These are phyloP conservation scores for Pleurostoma richardsiae DNA, from an alignment of 2,329 filamentous ascomycete genomes.

Conservation along the genomic window DNA sequence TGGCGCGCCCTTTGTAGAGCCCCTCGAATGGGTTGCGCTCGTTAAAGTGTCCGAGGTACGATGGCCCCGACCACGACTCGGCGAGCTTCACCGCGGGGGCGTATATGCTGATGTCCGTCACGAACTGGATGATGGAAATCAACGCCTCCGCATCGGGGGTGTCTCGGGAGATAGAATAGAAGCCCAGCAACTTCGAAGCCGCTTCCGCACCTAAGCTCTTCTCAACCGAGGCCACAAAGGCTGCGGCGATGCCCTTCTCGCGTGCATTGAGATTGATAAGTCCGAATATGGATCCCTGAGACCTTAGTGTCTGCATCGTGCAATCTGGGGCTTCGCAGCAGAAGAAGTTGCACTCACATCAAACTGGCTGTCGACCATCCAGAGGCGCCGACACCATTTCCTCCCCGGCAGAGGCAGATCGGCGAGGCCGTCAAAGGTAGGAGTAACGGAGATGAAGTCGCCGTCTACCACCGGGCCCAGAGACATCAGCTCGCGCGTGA, in stretches of 20 bases:
- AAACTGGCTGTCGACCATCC: background rate
- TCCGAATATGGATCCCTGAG: background rate
- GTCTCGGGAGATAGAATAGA: background rate
- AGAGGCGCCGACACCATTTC: background rate
- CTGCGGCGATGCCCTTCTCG: background rate
- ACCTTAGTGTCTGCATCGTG: background rate
- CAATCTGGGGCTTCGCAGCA: background rate
- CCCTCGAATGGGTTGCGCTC: conserved; percentile 42
- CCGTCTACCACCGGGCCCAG: conserved; percentile 8
- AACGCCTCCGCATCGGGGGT: background rate
- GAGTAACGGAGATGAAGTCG: conserved; percentile 4
- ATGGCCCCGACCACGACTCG: background rate
- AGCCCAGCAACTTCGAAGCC: background rate
- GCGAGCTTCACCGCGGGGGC: background rate
- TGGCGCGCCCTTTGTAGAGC: conserved; percentile 29
- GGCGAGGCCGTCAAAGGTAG: conserved; percentile 4
- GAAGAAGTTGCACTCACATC: background rate
- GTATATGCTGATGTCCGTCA: background rate
- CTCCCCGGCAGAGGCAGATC: background rate
- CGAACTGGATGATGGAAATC: background rate
- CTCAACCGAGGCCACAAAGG: background rate
- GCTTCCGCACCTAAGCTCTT: background rate
- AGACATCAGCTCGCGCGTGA: conserved; percentile 3
- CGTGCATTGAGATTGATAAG: background rate
- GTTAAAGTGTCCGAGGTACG: conserved; percentile 31